Base-by-base conservation (phyloP, 257 asterid genomes). In the Marsdenia floribunda region DNA sequence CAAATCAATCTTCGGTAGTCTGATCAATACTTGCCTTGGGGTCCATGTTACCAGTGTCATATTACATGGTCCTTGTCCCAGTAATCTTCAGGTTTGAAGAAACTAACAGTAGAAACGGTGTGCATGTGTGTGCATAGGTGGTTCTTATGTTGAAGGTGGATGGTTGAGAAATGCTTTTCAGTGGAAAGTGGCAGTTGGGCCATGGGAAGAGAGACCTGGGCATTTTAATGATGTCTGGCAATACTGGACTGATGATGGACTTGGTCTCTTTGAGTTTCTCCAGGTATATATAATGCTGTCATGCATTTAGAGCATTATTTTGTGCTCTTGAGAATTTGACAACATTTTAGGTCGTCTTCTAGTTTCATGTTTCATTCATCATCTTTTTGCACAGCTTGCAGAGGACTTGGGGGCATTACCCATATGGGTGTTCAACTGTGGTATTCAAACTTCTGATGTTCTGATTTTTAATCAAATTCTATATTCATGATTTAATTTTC, bases 191-290 rank as follows among this genome's bases (percentile, higher is more conserved):
- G 92, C 95, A 49, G 85, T 94, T 72, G 98, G 98, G 44, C 88
- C 92, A 3, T 92, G 97, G 98, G 92, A 94, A 81, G 96, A 89
- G 90, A 88, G 97, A 78, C 91, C 97, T 0, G 98, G 98, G 44
- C 98, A 94, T 84, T 94, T 89, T 59, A 97, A 97, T 49, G 97
- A 94, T n/a, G 97, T 94, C 73, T 94, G 98, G 98, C 71, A 79
- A 73, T 94, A 94, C 82, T 94, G 97, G 97, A 94, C 97, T 50
- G 97, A 94, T 83, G 98, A 92, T 72, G 97, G 97, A 13, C 80
- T 91, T 57, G 98, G 67, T 21, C 38, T 47, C 24, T 47, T 53
- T 63, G 97, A 94, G 44, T 73, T 74, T 18, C 37, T 68, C 42
- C 77, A 68, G 73, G 66, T 73, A 33, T 67, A 7, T 33, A 6